Evolutionary conservation across 192 early-diverging fungal species (phyloP).

Genomic region (Backusella westeae): DNA sequence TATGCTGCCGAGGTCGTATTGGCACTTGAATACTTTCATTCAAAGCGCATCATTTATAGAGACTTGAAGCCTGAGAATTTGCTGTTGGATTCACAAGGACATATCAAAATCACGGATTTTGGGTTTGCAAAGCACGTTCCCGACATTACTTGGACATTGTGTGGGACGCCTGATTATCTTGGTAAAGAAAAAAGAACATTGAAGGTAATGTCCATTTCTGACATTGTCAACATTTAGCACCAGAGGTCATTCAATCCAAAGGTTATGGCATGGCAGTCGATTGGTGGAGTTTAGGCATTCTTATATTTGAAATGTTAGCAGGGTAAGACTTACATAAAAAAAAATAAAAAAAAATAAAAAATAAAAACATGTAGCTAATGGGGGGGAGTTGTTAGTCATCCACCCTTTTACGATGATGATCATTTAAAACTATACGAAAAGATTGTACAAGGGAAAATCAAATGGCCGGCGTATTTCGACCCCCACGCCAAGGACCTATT

Average conservation of each 20-base stretch:
- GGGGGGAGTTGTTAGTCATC: slow-evolving; percentile 46
- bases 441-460: slow-evolving; percentile 86
- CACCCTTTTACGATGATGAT: slow-evolving; percentile 97
- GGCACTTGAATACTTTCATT: slow-evolving; percentile 91
- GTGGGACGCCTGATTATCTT: slow-evolving; percentile 96
- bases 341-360: not conserved
- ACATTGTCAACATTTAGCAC: slow-evolving; percentile 66
- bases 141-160: slow-evolving; percentile 91
- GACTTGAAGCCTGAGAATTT: slow-evolving; percentile 95
- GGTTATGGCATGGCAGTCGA: slow-evolving; percentile 97
- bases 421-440: slow-evolving; percentile 98
- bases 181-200: not conserved
- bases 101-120: slow-evolving; percentile 98
- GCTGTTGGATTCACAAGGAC: slow-evolving; percentile 77
- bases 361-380: not conserved
- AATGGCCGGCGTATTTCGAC: slow-evolving; percentile 86
- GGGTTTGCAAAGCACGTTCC: slow-evolving; percentile 82
- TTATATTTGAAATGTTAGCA: slow-evolving; percentile 97
- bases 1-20: slow-evolving; percentile 93
- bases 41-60: slow-evolving; percentile 88
- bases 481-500: slow-evolving; percentile 83
- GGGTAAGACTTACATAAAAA: slow-evolving; percentile 50
- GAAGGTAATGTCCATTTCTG: not conserved
- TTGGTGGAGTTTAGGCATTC: slow-evolving; percentile 98
- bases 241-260: slow-evolving; percentile 94